Evolutionary conservation across 2,329 filamentous ascomycete species (phyloP), one percentile per base, ranked within the genome.

Genomic region (Dothidotthia symphoricarpi): DNA sequence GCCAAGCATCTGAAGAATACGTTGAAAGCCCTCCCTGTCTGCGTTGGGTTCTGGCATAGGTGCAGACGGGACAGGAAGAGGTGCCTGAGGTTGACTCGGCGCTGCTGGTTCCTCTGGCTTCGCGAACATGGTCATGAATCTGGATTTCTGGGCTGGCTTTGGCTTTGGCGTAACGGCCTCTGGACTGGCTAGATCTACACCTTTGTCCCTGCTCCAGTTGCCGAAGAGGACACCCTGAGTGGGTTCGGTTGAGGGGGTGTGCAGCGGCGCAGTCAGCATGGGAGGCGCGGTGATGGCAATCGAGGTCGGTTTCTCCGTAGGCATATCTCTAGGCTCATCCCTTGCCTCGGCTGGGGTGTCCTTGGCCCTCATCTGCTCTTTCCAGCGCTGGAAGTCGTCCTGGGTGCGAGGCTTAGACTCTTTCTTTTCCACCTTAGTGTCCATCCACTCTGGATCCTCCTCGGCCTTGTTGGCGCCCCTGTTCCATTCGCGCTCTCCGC

Each of bases 381-480:
- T 95, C 82, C 91, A 96, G 52, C 87, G 87, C 69, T 94, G 85
- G 66, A 96, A 94, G 51, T 96, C 90, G 59, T 94, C 89, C 57
- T 88, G 84, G 1, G 89, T 95, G 55, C 88, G 86, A 4, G 76
- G 78, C 55, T 85, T 80, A 24, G 78, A 72, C 55, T 84, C 81
- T 34, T 87, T 84, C 41, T 85, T 83, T 15, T 76, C 69, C 29
- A 74, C 76, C 12, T 82, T 81, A 26, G 68, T 61, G 59, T 94
- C 88, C 66, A 95, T 76, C 91, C 90, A 95, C 67, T 95, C 90
- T 4, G 91, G 90, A 34, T 95, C 88, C 49, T 86, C 49, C 31
- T 68, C 64, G 5, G 77, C 70, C 41, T 78, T 77, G 24, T 75
- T 75, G 65, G 38, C 70, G 38, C 72, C 71, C 31, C 74, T 66